phyloP scores from a whole-genome alignment of 805 yeast genomes.

The Kuraishia molischiana region DNA sequence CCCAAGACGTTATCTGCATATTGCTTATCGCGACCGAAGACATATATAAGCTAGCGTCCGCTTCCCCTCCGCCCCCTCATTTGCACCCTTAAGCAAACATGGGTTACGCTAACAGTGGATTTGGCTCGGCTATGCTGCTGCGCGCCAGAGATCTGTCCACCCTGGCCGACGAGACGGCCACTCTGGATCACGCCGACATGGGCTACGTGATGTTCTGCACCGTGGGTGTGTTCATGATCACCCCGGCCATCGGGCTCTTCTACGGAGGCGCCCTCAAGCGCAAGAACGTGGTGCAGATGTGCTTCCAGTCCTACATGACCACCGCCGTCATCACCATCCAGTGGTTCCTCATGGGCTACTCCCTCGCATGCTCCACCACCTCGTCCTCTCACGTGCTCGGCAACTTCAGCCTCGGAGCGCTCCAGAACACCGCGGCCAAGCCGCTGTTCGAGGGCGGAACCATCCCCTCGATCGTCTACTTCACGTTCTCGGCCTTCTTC shows the following conservation, averaged over 20 bases:
- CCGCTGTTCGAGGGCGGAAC: constrained; percentile 17
- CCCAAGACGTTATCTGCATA: too few relatives aligned
- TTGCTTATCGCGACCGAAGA: too few relatives aligned
- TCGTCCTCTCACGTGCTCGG: constrained; percentile 75
- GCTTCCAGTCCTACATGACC: constrained; percentile 41
- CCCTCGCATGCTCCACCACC: constrained; percentile 63
- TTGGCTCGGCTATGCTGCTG: constrained; percentile 17
- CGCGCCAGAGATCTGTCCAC: constrained; percentile 14
- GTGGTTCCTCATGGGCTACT: constrained; percentile 92
- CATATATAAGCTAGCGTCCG: too few relatives aligned
- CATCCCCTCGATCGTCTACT: constrained; percentile 6
- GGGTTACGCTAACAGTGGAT: constrained; percentile 21
- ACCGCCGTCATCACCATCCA: constrained; percentile 61
- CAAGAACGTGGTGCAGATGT: constrained; percentile 31
- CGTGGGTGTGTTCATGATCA: constrained; percentile 36
- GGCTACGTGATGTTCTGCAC: constrained; percentile 38
- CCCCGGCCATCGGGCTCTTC: constrained; percentile 35
- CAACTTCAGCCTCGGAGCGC: constrained; percentile 65
- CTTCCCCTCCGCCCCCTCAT: too few relatives aligned
- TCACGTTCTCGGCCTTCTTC: constrained; percentile 56
- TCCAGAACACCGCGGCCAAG: constrained; percentile 40
- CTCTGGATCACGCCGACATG: constrained; percentile 34
- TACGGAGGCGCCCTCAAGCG: constrained; percentile 33
- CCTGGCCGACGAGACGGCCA: constrained; percentile 25
- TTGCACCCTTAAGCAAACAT: constrained; percentile 3